phyloP scores from a whole-genome alignment of 164 flowering plant species.

The Tetracentron sinense region DNA sequence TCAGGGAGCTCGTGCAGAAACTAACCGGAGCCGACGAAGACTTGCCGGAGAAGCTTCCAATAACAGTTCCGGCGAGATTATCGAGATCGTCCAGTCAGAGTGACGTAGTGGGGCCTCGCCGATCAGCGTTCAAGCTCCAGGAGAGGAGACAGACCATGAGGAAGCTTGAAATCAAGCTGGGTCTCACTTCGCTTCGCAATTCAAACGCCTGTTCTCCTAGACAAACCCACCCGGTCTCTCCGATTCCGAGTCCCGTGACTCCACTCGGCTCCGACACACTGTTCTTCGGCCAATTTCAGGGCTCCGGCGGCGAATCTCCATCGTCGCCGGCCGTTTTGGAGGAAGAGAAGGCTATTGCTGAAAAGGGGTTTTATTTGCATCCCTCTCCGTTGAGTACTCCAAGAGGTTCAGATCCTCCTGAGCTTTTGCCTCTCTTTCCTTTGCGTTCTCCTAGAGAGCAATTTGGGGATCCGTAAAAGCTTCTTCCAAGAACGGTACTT shows the following conservation, averaged over 20 bases:
- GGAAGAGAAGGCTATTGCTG: slow-evolving; percentile 44
- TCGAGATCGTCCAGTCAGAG: slow-evolving; percentile 12
- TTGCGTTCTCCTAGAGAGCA: no score
- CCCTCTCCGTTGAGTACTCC: slow-evolving; percentile 50
- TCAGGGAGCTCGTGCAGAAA: slow-evolving; percentile 47
- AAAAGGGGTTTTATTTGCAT: slow-evolving; percentile 44
- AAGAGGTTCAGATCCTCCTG: no score
- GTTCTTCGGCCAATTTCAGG: slow-evolving; percentile 18
- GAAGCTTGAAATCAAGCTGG: slow-evolving; percentile 46
- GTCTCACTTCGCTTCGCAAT: slow-evolving; percentile 29
- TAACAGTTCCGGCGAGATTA: slow-evolving; percentile 26
- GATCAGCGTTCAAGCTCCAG: slow-evolving; percentile 46
- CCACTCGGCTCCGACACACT: slow-evolving; percentile 31
- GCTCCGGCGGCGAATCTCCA: slow-evolving; percentile 28
- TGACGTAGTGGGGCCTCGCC: slow-evolving; percentile 32
- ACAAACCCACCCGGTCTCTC: slow-evolving; percentile 20
- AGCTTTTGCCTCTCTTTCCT: no score
- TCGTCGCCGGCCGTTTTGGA: slow-evolving; percentile 28
- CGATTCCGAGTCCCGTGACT: slow-evolving; percentile 39
- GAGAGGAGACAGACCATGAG: slow-evolving; percentile 45
- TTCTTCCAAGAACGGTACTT: no score
- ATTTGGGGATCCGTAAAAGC: no score
- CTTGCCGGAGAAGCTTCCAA: slow-evolving; percentile 26
- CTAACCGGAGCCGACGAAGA: slow-evolving; percentile 39
- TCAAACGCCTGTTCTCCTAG: slow-evolving; percentile 15